Evolutionary conservation across 768 basidiomycete species (phyloP).

Genomic region (Lentinula sp.): DNA sequence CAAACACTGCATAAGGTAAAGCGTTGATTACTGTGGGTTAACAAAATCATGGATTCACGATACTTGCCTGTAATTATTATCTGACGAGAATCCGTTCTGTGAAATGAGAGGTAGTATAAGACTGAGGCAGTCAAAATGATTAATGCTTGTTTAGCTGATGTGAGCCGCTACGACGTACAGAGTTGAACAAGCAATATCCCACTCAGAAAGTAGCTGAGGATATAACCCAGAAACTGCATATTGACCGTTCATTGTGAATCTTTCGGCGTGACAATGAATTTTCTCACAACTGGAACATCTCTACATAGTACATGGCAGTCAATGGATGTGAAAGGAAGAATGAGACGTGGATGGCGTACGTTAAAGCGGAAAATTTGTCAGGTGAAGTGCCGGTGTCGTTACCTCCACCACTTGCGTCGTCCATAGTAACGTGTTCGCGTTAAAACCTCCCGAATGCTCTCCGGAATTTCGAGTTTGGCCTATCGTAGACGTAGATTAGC

Average conservation of each 20-base stretch:
- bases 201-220: conserved; percentile 4
- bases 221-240: conserved; percentile 7
- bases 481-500: no score
- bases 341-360: not conserved
- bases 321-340: not conserved
- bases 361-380: conserved; percentile 4
- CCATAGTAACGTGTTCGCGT: not conserved
- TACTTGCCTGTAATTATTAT: conserved; percentile 1
- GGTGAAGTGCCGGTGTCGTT: not conserved
- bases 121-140: not conserved
- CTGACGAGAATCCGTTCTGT: not conserved
- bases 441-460: not conserved
- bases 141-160: not conserved
- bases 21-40: not conserved
- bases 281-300: conserved; percentile 6
- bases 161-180: conserved; percentile 1
- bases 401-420: no score
- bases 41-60: not conserved
- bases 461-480: not conserved
- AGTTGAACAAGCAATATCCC: conserved; percentile 8
- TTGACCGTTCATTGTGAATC: not conserved
- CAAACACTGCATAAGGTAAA: conserved; percentile 7
- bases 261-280: not conserved
- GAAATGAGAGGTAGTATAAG: conserved; percentile 6
- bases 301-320: not conserved